These are phyloP conservation scores for Ascosphaera apis DNA, from an alignment of 2,329 filamentous ascomycete genomes.

Conservation along the genomic window DNA sequence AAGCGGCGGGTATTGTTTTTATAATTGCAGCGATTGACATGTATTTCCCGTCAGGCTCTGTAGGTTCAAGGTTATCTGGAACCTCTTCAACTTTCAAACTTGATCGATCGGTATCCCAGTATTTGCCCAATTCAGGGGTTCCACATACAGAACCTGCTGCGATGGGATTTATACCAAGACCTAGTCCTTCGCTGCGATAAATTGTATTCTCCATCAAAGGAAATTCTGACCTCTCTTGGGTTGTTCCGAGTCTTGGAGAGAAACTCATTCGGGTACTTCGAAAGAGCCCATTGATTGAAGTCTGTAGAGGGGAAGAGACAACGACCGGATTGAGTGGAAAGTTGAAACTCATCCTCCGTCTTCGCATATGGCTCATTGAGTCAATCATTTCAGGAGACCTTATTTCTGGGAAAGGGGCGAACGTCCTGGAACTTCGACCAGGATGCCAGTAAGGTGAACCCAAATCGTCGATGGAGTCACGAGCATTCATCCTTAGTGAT, in stretches of 20 bases:
- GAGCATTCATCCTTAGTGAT: background rate
- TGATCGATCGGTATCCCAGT: background rate
- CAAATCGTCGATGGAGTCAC: background rate
- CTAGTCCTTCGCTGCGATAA: no score
- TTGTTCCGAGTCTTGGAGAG: no score
- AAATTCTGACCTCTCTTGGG: no score
- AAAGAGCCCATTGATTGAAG: background rate
- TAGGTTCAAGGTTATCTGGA: background rate
- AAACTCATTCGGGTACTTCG: no score
- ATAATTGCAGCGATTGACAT: constrained; percentile 32
- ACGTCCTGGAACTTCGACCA: background rate
- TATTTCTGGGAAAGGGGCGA: background rate
- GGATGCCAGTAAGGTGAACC: background rate
- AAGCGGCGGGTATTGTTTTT: constrained; percentile 43
- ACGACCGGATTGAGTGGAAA: no score
- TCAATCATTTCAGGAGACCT: background rate
- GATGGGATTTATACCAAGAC: no score
- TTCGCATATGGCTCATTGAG: background rate
- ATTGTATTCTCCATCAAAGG: no score
- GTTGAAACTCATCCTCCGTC: background rate
- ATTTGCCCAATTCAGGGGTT: background rate
- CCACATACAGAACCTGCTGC: no score
- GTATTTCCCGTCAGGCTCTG: background rate
- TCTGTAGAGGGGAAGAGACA: no score
- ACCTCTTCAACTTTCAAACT: background rate